Conservation (phyloP, 2,329 filamentous ascomycete species). For the Byssothecium circinans region DNA sequence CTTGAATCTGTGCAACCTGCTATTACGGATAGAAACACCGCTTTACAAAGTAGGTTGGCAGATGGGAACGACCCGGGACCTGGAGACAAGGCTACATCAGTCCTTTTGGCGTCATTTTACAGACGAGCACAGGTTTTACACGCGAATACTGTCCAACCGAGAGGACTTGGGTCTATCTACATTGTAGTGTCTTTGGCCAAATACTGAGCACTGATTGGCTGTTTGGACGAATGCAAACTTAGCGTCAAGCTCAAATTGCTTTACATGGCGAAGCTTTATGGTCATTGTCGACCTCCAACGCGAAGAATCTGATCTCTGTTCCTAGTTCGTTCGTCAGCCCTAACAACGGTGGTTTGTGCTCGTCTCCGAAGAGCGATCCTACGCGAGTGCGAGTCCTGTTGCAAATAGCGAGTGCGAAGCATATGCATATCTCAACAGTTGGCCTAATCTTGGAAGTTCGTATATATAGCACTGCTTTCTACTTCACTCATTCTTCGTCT, state of each 20-base stretch:
- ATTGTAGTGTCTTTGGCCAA: too few species aligned
- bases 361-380: background rate
- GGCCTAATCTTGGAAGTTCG: background rate
- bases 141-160: too few species aligned
- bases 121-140: too few species aligned
- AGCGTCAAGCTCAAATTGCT: constrained; percentile 11
- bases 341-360: background rate
- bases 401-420: constrained; percentile 13
- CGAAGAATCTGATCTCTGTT: background rate
- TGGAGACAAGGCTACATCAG: too few species aligned
- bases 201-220: constrained; percentile 13
- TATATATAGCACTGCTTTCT: background rate
- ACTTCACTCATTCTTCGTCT: background rate
- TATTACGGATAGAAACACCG: too few species aligned
- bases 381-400: constrained; percentile 14
- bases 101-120: too few species aligned
- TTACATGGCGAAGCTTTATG: constrained; percentile 5
- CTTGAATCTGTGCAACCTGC: too few species aligned
- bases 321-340: background rate
- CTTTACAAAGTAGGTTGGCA: too few species aligned
- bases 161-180: too few species aligned
- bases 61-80: too few species aligned
- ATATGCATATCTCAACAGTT: background rate
- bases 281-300: too few species aligned
- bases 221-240: constrained; percentile 17